phyloP scores from a whole-genome alignment of 768 basidiomycete genomes.

The Dacryopinax spathularia region DNA sequence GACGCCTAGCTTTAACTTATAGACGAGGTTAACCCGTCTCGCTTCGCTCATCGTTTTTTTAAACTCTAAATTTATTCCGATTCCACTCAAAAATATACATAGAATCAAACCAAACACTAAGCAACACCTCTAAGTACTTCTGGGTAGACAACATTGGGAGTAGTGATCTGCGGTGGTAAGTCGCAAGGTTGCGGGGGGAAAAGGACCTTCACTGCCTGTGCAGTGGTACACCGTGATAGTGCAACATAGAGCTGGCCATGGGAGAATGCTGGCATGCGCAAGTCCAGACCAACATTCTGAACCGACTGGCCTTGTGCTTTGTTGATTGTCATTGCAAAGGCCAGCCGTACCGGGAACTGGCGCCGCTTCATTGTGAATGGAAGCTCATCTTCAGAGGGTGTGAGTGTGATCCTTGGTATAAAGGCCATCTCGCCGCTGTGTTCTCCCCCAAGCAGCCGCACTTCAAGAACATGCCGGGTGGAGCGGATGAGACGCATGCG shows the following conservation, averaged over 20 bases:
- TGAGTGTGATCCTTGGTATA: conserved; percentile 29
- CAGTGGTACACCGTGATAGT: conserved; percentile 6
- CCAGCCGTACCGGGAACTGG: conserved; percentile 11
- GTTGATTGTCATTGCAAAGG: conserved; percentile 13
- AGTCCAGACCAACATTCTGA: conserved; percentile 8
- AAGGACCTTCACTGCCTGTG: neutral
- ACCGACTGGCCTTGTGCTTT: conserved; percentile 12
- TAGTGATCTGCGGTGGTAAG: neutral
- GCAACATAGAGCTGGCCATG: conserved; percentile 9
- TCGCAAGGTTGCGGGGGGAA: conserved; percentile 2
- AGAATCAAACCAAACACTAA: neutral
- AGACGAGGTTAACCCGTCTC: neutral
- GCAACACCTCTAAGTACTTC: conserved; percentile 5
- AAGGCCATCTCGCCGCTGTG: conserved; percentile 21
- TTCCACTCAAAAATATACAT: neutral
- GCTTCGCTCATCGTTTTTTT: neutral
- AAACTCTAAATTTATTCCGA: neutral
- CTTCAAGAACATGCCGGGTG: conserved; percentile 4
- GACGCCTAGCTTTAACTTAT: too few relatives aligned
- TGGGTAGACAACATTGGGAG: conserved; percentile 6
- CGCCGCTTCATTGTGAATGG: conserved; percentile 3
- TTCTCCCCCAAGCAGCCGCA: conserved; percentile 6
- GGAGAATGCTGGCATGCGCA: neutral
- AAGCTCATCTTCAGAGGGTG: conserved; percentile 14
- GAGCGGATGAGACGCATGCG: conserved; percentile 9